Percentiles rank a stretch among this genome's conserved stretches.
These are phyloP conservation scores for Ceriops zippeliana DNA, from an alignment of 345 rosid species.

Conservation along the genomic window DNA sequence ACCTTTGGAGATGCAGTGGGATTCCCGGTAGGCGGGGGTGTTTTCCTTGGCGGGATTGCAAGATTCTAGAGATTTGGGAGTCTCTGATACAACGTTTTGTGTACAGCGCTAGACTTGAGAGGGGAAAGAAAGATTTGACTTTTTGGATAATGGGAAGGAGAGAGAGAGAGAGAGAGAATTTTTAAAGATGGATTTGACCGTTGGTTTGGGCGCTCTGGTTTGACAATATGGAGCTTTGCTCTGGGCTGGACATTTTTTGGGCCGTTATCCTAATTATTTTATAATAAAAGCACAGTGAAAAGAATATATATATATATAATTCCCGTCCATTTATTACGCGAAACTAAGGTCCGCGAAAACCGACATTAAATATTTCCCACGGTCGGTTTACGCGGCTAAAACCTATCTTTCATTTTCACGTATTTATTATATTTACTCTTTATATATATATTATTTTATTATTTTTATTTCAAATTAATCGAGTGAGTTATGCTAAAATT, in stretches of 20 bases:
- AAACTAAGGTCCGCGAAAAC: too few species aligned
- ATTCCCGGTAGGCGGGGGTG: neutral
- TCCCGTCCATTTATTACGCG: too few species aligned
- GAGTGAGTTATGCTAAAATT: too few species aligned
- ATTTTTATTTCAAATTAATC: too few species aligned
- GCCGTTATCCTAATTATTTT: neutral
- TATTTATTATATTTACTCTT: too few species aligned
- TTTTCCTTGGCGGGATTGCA: conserved; percentile 16
- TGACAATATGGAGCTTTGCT: neutral
- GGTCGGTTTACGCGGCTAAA: too few species aligned
- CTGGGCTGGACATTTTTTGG: neutral
- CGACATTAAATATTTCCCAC: too few species aligned
- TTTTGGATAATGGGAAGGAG: neutral
- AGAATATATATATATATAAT: too few species aligned
- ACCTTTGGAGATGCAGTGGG: conserved; percentile 40
- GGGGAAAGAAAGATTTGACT: neutral
- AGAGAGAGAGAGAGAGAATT: neutral
- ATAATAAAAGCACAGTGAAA: too few species aligned
- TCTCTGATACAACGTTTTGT: neutral
- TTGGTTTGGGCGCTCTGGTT: neutral
- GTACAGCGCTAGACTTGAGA: conserved; percentile 19
- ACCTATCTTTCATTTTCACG: too few species aligned
- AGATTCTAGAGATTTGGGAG: conserved; percentile 13
- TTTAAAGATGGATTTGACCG: neutral
- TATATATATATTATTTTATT: too few species aligned